These are phyloP conservation scores for Papiliotrema fonsecae DNA, from an alignment of 1,284 basidiomycete species.

Conservation along the genomic window DNA sequence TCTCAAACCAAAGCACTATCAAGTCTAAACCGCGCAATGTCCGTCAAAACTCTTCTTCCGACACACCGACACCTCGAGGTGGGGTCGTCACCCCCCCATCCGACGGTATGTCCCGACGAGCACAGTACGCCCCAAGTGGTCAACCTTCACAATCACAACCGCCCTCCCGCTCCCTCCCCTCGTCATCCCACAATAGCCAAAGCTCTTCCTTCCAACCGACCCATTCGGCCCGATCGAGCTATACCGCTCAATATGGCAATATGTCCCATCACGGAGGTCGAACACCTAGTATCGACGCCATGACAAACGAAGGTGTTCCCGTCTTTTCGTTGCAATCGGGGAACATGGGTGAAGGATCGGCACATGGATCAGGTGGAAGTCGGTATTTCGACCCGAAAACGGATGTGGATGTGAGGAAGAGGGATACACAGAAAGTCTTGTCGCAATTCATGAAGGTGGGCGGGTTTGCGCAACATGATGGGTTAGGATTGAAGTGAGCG, in stretches of 20 bases:
- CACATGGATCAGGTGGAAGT: background rate
- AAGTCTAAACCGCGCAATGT: background rate
- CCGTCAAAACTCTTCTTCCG: slow-evolving; percentile 1
- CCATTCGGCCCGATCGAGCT: background rate
- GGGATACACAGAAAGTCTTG: slow-evolving; percentile 73
- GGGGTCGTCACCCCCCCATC: background rate
- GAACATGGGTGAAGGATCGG: background rate
- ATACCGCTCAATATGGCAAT: background rate
- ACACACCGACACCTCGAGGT: background rate
- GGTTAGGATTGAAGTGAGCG: background rate
- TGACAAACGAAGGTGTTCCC: background rate
- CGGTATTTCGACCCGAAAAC: slow-evolving; percentile 34
- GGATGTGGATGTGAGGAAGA: slow-evolving; percentile 51
- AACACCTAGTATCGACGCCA: background rate
- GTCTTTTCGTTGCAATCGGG: background rate
- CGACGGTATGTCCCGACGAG: too few relatives aligned
- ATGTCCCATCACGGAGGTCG: background rate
- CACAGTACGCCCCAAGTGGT: too few relatives aligned
- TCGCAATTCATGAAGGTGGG: slow-evolving; percentile 60
- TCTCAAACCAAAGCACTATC: slow-evolving; percentile 2
- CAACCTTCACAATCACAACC: background rate
- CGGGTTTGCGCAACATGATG: slow-evolving; percentile 1
- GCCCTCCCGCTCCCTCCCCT: slow-evolving; percentile 5
- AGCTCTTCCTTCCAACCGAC: background rate
- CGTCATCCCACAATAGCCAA: background rate